These are phyloP conservation scores for Chaetomiaceae sp. DNA, from an alignment of 2,329 filamentous ascomycete genomes.

Conservation along the genomic window DNA sequence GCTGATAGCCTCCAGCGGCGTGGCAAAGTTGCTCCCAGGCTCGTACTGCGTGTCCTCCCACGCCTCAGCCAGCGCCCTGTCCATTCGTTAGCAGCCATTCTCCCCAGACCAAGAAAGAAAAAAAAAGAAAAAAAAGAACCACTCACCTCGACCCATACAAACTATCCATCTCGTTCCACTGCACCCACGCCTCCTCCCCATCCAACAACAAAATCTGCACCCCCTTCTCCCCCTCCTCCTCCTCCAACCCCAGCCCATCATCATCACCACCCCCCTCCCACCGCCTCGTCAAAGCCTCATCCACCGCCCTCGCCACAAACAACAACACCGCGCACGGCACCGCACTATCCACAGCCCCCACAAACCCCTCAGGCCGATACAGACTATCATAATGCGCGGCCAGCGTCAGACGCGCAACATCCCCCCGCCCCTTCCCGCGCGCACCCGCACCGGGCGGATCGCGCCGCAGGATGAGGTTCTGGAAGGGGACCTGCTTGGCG, in stretches of 20 bases:
- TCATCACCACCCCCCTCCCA: constrained; percentile 63
- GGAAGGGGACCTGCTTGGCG: constrained; percentile 69
- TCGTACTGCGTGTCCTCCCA: constrained; percentile 73
- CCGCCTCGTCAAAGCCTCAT: constrained; percentile 72
- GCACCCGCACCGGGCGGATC: constrained; percentile 87
- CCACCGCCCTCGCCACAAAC: constrained; percentile 76
- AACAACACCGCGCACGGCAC: constrained; percentile 92
- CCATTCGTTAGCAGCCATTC: constrained; percentile 7
- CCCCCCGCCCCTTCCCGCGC: constrained; percentile 45
- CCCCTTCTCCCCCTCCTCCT: constrained; percentile 72
- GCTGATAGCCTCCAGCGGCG: constrained; percentile 70
- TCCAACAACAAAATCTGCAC: constrained; percentile 88
- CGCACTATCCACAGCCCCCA: constrained; percentile 90
- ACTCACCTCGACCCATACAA: constrained; percentile 80
- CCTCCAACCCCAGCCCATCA: constrained; percentile 54
- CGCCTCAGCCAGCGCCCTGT: constrained; percentile 64
- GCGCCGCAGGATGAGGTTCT: constrained; percentile 78
- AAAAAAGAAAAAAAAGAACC: background rate
- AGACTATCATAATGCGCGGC: constrained; percentile 95
- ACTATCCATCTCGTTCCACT: constrained; percentile 77
- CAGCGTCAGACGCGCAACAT: constrained; percentile 71
- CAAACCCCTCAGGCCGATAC: constrained; percentile 73
- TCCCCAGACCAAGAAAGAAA: background rate
- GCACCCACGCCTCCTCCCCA: constrained; percentile 85
- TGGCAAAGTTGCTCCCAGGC: constrained; percentile 68